phyloP scores from a whole-genome alignment of 1,284 basidiomycete genomes.

The Tylopilus sp. region DNA sequence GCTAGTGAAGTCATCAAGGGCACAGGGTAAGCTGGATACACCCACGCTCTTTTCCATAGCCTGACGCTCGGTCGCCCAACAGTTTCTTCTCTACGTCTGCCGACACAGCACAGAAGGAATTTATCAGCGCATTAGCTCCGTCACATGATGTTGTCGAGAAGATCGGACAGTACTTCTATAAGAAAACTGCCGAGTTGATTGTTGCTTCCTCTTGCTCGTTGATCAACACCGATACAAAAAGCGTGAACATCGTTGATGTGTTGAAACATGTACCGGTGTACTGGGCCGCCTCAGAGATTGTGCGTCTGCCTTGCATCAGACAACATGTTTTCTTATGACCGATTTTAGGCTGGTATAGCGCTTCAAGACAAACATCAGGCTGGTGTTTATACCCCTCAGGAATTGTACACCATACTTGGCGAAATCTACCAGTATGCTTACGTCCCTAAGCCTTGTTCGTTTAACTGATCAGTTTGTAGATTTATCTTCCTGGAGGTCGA shows the following conservation, averaged over 20 bases:
- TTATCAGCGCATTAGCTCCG: constrained; percentile 45
- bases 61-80: background rate
- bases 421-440: constrained; percentile 61
- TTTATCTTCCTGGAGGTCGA: constrained; percentile 73
- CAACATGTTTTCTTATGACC: constrained; percentile 1
- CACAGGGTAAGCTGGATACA: constrained; percentile 44
- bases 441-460: background rate
- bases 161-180: constrained; percentile 56
- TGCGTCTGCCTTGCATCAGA: constrained; percentile 34
- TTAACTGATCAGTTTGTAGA: constrained; percentile 34
- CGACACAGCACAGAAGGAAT: constrained; percentile 45
- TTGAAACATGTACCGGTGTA: constrained; percentile 59
- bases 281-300: constrained; percentile 66
- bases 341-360: constrained; percentile 60
- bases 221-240: constrained; percentile 45
- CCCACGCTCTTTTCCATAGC: background rate
- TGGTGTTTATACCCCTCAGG: constrained; percentile 56
- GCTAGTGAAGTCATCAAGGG: constrained; percentile 51
- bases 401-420: constrained; percentile 59
- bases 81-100: constrained; percentile 57
- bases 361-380: constrained; percentile 56
- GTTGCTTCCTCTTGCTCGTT: constrained; percentile 47
- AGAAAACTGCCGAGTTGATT: constrained; percentile 56
- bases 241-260: constrained; percentile 71
- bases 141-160: constrained; percentile 44